phyloP scores from a whole-genome alignment of 2,329 filamentous ascomycete genomes.

The Venturia aucupariae region DNA sequence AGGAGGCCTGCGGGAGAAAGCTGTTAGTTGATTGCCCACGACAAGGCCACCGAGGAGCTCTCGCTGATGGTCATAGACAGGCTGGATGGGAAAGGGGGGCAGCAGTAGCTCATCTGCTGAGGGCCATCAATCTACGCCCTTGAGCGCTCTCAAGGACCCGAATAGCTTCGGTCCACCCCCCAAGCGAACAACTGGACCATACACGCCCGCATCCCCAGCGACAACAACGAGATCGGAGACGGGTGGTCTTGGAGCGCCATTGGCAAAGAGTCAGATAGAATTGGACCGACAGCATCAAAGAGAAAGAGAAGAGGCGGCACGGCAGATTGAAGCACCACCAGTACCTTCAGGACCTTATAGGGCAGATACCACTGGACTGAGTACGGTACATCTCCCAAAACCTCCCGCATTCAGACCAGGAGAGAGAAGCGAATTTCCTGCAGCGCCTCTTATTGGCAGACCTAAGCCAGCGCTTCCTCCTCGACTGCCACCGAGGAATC shows the following conservation, averaged over 20 bases:
- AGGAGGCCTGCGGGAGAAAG: conserved; percentile 46
- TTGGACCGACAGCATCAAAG: not conserved
- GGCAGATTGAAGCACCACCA: not conserved
- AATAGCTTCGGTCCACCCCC: conserved; percentile 72
- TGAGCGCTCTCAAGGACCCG: conserved; percentile 66
- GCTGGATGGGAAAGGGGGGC: conserved; percentile 49
- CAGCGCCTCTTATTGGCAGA: conserved; percentile 23
- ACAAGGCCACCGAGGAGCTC: conserved; percentile 13
- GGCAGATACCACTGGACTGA: conserved; percentile 12
- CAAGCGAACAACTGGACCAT: conserved; percentile 36
- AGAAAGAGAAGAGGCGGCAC: not conserved
- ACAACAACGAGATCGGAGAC: not conserved
- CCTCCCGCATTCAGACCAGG: not conserved
- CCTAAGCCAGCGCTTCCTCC: conserved; percentile 53
- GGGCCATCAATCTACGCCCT: conserved; percentile 51
- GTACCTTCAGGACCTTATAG: conserved; percentile 9
- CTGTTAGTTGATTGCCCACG: conserved; percentile 20
- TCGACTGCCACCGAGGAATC: conserved; percentile 60
- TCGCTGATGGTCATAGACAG: conserved; percentile 36
- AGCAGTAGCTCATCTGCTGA: conserved; percentile 29
- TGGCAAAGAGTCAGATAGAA: conserved; percentile 3
- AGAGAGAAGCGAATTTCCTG: conserved; percentile 49
- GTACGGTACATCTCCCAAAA: conserved; percentile 3
- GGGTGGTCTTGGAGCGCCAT: not conserved
- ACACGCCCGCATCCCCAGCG: conserved; percentile 1